Base-by-base conservation (phyloP, 768 basidiomycete genomes). In the Termitomyces sp. region DNA sequence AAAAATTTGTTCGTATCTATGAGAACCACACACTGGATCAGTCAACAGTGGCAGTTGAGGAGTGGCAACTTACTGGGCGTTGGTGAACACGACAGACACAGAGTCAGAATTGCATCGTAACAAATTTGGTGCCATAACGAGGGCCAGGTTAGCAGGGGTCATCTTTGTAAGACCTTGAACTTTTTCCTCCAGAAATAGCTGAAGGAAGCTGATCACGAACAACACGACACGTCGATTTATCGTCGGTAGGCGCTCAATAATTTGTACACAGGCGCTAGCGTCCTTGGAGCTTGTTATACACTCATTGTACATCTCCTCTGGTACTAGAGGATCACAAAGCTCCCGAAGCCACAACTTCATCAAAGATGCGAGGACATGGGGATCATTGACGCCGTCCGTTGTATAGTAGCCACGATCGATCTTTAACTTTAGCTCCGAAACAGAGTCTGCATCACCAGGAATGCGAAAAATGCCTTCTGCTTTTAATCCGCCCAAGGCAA, bases 341-440 rank as follows among this genome's bases (percentile, higher is more conserved):
- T 98, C 95, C 45, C 95, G 84, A 20, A 97, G 77, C 94, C 94
- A 98, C 7, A 95, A 80, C 74, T 98, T 97, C 73, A 96, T 81
- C 40, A 96, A 77, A 2, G 93, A 93, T 8, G 93, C 91, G 2
- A 92, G 85, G 48, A 95, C 88, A 65, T 95, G 88, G 0, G 95
- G 92, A 67, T 97, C 95, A 61, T 94, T 91, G 44, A 96, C 85
- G 34, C 88, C 87, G 60, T 95, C 91, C 60, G 95, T 79, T 42
- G 88, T 93, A 73, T 96, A 95, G 65, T 93, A 90, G 2, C 93
- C 95, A 63, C 87, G 83, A 69, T 96, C 93, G 56, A 98, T 93
- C 56, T 93, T 86, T 33, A 93, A 80, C 71, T 93, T 95, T 64
- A 98, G 80, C 51, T 91, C 89, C 1, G 91, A 89, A 43, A 98